Base-by-base conservation (phyloP, 768 basidiomycete species). In the Pulveroboletus ravenelii region DNA sequence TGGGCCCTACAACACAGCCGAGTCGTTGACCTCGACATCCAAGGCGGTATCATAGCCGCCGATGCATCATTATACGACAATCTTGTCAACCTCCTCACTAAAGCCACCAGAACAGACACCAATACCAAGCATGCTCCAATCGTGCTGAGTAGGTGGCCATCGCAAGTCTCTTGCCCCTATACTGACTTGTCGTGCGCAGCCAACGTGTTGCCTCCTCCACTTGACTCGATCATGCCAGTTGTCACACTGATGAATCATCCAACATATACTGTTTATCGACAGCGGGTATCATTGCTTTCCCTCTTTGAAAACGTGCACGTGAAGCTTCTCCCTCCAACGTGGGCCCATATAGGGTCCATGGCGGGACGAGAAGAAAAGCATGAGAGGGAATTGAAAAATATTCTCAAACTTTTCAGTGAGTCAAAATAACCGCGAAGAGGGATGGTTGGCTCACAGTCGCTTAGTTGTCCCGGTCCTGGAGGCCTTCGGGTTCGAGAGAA, bases 331-430 rank as follows among this genome's bases (percentile, higher is more conserved):
- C 90, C 90, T 3, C 90, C 90, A 0, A 64, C 76, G 3, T 91
- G 88, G 89, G 78, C 80, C 61, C 76, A 74, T 23, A 48, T 71
- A 10, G 80, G 75, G 31, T 78, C 81, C 12, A 62, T 63, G 30
- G 41, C 47, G 25, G 52, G 54, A 30, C 39, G 51, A 7, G 64
- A 47, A 39, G 55, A 54, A 54, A 70, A 86, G 80, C 54, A 51
- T 10, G 58, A 57, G 76, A 66, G 39, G 41, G 65, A 65, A 53
- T 68, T 78, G 70, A 78, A 70, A 64, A 78, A 83, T 45, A 74
- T 87, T 50, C 80, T 91, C 68, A 92, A 87, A 74, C 87, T 92
- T 80, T 92, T 89, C 70, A 72, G 89, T 92, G 61, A 72, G 89
- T 82, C 15, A 2, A 13, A 1, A 34, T 32, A 36, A 20, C 9